Percentiles rank a stretch among this genome's conserved stretches.
These are phyloP conservation scores for Tilletia caries DNA, from an alignment of 1,284 basidiomycete genomes.

Conservation along the genomic window DNA sequence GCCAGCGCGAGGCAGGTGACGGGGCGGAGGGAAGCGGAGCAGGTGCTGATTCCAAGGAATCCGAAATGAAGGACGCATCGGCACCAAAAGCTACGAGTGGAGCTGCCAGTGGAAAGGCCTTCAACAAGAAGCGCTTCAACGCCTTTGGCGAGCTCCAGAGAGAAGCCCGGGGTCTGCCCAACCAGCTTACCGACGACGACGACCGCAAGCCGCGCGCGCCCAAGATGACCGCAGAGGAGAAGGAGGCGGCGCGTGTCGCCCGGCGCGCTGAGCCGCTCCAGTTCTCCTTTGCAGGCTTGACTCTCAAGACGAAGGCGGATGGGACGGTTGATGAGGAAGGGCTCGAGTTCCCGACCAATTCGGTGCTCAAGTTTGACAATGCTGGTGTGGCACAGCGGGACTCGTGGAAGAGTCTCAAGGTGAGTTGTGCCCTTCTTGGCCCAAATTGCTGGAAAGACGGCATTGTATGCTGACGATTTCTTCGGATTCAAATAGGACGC, in stretches of 20 bases:
- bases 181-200: conserved; percentile 25
- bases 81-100: conserved; percentile 58
- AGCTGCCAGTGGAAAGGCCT: conserved; percentile 27
- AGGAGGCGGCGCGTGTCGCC: conserved; percentile 32
- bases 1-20: conserved; percentile 47
- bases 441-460: too few relatives aligned
- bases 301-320: conserved; percentile 64
- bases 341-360: conserved; percentile 65
- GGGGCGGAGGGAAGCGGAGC: conserved; percentile 51
- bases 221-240: conserved; percentile 55
- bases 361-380: conserved; percentile 67
- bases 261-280: conserved; percentile 50
- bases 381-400: conserved; percentile 46
- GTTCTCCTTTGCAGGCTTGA: conserved; percentile 54
- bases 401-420: conserved; percentile 60
- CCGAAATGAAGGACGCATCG: too few relatives aligned
- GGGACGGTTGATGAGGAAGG: conserved; percentile 69
- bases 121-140: conserved; percentile 65
- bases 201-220: conserved; percentile 47
- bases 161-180: conserved; percentile 52
- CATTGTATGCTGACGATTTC: conserved; percentile 29
- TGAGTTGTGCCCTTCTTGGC: conserved; percentile 33
- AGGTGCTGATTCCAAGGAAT: too few relatives aligned
- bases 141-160: conserved; percentile 78
- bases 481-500: not conserved